phyloP scores from a whole-genome alignment of 1,139 yeast genomes.

The Scheffersomyces segobiensis region DNA sequence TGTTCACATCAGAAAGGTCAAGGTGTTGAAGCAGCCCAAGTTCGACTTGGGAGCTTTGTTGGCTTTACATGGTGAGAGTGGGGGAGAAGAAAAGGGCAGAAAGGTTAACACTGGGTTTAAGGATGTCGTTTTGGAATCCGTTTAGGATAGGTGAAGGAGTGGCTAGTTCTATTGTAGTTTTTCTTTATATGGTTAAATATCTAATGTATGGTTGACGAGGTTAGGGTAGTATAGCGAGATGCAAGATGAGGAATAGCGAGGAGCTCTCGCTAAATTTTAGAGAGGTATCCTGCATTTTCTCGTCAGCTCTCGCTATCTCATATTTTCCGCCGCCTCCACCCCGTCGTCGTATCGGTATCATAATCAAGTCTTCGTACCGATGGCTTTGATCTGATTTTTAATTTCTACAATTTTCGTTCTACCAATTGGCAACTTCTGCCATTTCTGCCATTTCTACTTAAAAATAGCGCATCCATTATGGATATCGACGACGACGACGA shows the following conservation, averaged over 20 bases:
- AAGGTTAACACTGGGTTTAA: conserved; percentile 51
- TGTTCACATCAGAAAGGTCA: conserved; percentile 55
- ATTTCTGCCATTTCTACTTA: neutral
- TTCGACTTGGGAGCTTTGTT: conserved; percentile 53
- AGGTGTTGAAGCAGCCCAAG: conserved; percentile 54
- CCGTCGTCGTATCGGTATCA: neutral
- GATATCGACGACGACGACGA: conserved; percentile 36
- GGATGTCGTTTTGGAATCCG: conserved; percentile 50
- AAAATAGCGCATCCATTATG: neutral
- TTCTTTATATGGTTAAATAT: neutral
- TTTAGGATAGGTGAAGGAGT: conserved; percentile 10
- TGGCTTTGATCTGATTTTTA: neutral
- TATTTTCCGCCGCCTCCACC: neutral
- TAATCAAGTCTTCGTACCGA: neutral
- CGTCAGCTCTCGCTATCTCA: neutral
- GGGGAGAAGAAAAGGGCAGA: conserved; percentile 54
- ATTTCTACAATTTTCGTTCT: neutral
- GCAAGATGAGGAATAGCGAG: neutral
- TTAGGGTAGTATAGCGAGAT: neutral
- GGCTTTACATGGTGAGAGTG: conserved; percentile 54
- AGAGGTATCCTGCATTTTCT: neutral
- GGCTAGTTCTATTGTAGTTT: neutral
- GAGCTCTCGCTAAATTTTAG: neutral
- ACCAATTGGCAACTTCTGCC: neutral
- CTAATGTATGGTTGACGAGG: neutral